Base-by-base conservation (phyloP, 148 eudicot genomes). In the Pouteria glomerata region DNA sequence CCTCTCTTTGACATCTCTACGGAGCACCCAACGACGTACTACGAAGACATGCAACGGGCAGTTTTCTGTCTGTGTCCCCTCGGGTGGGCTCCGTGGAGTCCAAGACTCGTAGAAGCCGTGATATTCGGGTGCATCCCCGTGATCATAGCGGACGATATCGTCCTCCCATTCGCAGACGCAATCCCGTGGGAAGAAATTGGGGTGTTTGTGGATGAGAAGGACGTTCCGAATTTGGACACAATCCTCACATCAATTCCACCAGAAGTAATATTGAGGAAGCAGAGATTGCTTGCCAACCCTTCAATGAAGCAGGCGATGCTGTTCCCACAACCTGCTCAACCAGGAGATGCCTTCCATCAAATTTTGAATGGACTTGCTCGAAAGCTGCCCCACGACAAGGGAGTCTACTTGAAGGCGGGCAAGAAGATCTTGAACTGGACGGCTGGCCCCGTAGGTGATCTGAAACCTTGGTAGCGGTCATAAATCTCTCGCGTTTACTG, bases 81-180 rank as follows among this genome's bases (percentile, higher is more conserved):
- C 3, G 99, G 99, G 10, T 95, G 99, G 99, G 99, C 99, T 29
- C 99, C 99, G 13, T 95, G 99, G 99, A 91, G 97, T 79, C 98
- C 99, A 3, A 83, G 99, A 80, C 75, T 95, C 47, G 99, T 95
- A 11, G 99, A 95, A 79, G 99, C 99, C 1, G 99, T 95, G 16
- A 85, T 95, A 53, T 95, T 95, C 19, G 99, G 99, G 55, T 95
- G 99, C 80, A 95, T 95, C 61, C 99, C 99, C 18, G 96, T 95
- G 30, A 91, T 95, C 70, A 91, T 95, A 34, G 99, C 99, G 19
- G 99, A 95, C 50, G 97, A 95, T 71, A 95, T 95, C 34, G 97
- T 91, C 50, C 84, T 95, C 47, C 99, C 99, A 8, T 95, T 95
- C 73, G 99, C 99, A 24, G 99, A 95, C 82, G 99, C 99, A 53